Evolutionary conservation across 805 yeast species (phyloP), one percentile per base, ranked within the genome.

Genomic region (Yarrowia sp.): DNA sequence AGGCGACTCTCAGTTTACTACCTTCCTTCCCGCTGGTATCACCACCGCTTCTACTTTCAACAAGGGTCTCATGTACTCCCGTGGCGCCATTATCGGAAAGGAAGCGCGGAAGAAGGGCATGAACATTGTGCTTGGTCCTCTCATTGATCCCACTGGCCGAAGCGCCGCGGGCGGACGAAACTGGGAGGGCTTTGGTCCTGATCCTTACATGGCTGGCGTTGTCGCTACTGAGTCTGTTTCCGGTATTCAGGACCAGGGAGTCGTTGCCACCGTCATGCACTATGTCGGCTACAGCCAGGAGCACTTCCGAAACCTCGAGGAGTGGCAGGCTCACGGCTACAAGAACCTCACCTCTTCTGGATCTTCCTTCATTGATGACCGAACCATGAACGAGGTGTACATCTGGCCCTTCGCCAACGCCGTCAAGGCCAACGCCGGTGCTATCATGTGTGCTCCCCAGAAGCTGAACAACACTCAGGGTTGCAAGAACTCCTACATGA

Each of bases 321-420:
- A 85, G 70, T 81, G 85, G 83, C 76, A 80, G 34, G 74, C 73
- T 19, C 76, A 84, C 42, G 66, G 65, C 24, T 68, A 65, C 42
- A 39, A 13, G 24, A 61, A 46, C 55, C 55, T 61, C 15, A 73
- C 79, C 17, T 75, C 76, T 3, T 79, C 87, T 4, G 78, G 85
- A 30, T 82, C 85, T 69, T 78, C 87, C 10, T 84, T 85, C 69
- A 83, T 86, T 49, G 88, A 86, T 66, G 89, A 86, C 72, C 77
- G 87, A 38, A 83, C 86, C 1, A 81, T 87, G 84, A 89, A 85
- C 73, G 91, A 87, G 72, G 74, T 85, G 1, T 86, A 83, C 73
- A 74, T 85, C 61, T 86, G 90, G 90, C 90, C 90, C 14, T 87
- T 85, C 77, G 88, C 88, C 12, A 87, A 87, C 71, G 84, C 84